Evolutionary conservation across 257 asterid genomes (phyloP), one percentile per base, ranked within the genome.

Genomic region (Fraxinus americana): DNA sequence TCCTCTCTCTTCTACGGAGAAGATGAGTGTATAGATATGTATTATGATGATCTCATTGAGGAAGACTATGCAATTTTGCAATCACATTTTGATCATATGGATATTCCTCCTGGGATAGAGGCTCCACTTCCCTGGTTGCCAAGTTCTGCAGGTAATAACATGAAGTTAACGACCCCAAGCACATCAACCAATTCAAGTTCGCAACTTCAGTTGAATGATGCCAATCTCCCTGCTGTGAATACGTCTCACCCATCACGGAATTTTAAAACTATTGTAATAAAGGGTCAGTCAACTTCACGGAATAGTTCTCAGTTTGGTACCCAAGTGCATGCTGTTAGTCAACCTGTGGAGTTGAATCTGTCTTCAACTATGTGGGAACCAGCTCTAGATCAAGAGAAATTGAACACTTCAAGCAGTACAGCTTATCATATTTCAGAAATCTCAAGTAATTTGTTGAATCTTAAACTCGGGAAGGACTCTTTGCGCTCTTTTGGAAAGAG

Each of bases 91-190:
- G 98, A 94, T 80, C 83, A 83, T 77, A 85, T 89, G 90, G 95
- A 87, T 81, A 88, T 90, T 70, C 98, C 98, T 38, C 88, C 98
- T 45, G 96, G 98, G 25, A 87, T 91, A 52, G 98, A 92, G 92
- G 92, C 85, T 19, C 81, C 91, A 25, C 75, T 91, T 71, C 99
- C 98, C 72, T 92, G 95, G 97, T 83, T 90, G 73, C 75, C 77
- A 9, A 71, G 72, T 73, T 79, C 87, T 61, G 70, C 82, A 25
- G 54, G 35, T 50, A 78, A 79, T 72, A 82, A 82, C 65, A 69
- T 68, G 57, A 84, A 79, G 81, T 68, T 81, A 34, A 72, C 88
- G 43, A 36, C 75, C 43, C 70, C 83, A 73, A 75, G 87, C 82
- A 79, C 85, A 73, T 83, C 96, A 59, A 75, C 80, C 30, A 13